These are phyloP conservation scores for Metarhizium rileyi DNA, from an alignment of 2,329 filamentous ascomycete species.

Conservation along the genomic window DNA sequence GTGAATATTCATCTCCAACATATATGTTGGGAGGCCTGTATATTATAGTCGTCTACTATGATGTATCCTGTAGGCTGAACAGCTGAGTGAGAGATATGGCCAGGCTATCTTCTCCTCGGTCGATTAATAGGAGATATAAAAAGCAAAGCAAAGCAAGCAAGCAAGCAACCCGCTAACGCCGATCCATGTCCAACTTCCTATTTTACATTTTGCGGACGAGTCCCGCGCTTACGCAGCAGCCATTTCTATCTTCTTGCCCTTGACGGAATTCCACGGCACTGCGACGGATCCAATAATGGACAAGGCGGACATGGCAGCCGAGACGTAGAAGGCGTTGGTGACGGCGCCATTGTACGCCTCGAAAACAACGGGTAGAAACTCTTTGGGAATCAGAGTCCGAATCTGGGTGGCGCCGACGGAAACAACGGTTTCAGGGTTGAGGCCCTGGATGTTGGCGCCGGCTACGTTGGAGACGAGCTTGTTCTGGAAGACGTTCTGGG, in stretches of 20 bases:
- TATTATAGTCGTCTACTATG: too few species aligned
- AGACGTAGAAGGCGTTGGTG: constrained; percentile 7
- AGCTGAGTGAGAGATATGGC: too few species aligned
- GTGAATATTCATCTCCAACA: too few species aligned
- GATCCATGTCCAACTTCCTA: neutral
- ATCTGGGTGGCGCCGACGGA: constrained; percentile 6
- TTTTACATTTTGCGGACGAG: neutral
- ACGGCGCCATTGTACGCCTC: constrained; percentile 6
- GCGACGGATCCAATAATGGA: constrained; percentile 4
- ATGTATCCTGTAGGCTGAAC: too few species aligned
- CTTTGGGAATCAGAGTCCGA: constrained; percentile 2
- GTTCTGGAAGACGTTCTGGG: constrained; percentile 40
- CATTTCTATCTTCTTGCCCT: constrained; percentile 8
- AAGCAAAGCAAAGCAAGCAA: neutral
- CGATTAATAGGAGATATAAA: too few species aligned
- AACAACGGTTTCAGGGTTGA: constrained; percentile 1
- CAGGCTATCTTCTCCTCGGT: too few species aligned
- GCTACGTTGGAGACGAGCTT: constrained; percentile 19
- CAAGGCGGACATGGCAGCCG: constrained; percentile 3
- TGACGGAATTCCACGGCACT: constrained; percentile 8
- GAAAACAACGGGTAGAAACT: constrained; percentile 4
- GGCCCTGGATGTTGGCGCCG: neutral
- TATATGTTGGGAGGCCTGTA: too few species aligned
- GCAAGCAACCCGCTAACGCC: neutral
- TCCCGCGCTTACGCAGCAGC: neutral